A percentile compares a stretch with the other conserved stretches of the same genome.
Conservation (phyloP, 139 green algal species). For the Volvox africanus region DNA sequence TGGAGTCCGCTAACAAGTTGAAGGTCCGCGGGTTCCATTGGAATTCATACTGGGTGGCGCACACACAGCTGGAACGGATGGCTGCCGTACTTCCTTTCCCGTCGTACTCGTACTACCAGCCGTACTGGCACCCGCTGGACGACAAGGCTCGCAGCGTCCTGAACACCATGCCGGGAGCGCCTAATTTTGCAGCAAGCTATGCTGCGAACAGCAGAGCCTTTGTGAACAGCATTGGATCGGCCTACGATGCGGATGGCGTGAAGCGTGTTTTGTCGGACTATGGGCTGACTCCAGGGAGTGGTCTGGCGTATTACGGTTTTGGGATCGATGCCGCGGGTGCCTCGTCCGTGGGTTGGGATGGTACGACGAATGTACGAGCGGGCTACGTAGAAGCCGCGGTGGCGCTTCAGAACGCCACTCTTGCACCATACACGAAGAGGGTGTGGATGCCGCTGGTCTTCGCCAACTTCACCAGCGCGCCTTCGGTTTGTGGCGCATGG, state of each 20-base stretch:
- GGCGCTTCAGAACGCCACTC: not conserved
- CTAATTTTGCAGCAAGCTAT: not conserved
- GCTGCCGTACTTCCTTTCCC: not conserved
- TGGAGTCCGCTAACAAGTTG: not conserved
- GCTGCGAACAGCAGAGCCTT: not conserved
- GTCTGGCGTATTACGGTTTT: not conserved
- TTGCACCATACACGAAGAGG: not conserved
- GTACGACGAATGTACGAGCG: not conserved
- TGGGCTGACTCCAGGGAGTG: not conserved
- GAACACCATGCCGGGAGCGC: not conserved
- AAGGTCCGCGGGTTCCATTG: not conserved
- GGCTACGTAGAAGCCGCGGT: not conserved
- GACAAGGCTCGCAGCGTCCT: not conserved
- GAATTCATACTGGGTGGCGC: constrained; percentile 10
- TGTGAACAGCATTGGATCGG: not conserved
- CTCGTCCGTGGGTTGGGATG: not conserved
- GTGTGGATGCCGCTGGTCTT: not conserved
- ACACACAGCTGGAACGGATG: not conserved
- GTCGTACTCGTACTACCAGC: constrained; percentile 19
- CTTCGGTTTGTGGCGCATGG: not conserved
- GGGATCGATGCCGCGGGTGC: not conserved
- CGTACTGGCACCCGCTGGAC: constrained; percentile 2
- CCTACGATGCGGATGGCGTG: not conserved
- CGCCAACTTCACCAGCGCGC: not conserved
- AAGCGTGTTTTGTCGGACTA: not conserved